Evolutionary conservation across 2,329 filamentous ascomycete species (phyloP).

Genomic region (Talaromyces piceae): DNA sequence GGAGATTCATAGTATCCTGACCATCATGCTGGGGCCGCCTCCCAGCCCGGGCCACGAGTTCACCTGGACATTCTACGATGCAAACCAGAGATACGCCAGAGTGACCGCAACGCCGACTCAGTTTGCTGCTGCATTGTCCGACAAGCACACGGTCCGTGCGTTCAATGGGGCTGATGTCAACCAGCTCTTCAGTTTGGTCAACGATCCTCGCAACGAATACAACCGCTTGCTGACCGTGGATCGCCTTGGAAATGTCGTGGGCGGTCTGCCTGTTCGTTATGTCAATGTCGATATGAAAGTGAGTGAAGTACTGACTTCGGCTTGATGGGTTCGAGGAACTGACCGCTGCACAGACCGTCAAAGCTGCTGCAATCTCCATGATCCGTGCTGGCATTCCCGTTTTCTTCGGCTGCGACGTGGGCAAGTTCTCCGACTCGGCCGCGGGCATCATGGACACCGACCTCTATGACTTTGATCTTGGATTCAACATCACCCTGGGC

Average conservation of each 20-base stretch:
- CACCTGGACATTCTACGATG: conserved; percentile 72
- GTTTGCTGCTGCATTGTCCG: conserved; percentile 63
- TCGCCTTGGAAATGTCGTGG: conserved; percentile 72
- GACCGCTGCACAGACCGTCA: conserved; percentile 47
- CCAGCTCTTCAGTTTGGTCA: conserved; percentile 69
- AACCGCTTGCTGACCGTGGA: conserved; percentile 67
- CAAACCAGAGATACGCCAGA: conserved; percentile 55
- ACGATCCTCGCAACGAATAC: conserved; percentile 74
- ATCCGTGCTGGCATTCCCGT: conserved; percentile 69
- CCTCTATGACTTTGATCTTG: conserved; percentile 71
- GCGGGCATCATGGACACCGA: conserved; percentile 74
- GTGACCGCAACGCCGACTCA: conserved; percentile 59
- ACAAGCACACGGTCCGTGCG: conserved; percentile 50
- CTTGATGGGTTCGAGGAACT: neutral
- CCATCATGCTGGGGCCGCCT: conserved; percentile 71
- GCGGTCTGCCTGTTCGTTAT: conserved; percentile 68
- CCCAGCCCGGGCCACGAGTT: conserved; percentile 64
- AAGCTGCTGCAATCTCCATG: conserved; percentile 67
- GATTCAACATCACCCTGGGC: conserved; percentile 68
- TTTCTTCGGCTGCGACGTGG: conserved; percentile 85
- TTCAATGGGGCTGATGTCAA: conserved; percentile 55
- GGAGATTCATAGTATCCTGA: conserved; percentile 74
- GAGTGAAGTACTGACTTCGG: conserved; percentile 3
- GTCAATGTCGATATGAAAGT: conserved; percentile 68
- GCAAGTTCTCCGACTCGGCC: conserved; percentile 63